These are phyloP conservation scores for Spathaspora sp. DNA, from an alignment of 805 yeast genomes.

Conservation along the genomic window DNA sequence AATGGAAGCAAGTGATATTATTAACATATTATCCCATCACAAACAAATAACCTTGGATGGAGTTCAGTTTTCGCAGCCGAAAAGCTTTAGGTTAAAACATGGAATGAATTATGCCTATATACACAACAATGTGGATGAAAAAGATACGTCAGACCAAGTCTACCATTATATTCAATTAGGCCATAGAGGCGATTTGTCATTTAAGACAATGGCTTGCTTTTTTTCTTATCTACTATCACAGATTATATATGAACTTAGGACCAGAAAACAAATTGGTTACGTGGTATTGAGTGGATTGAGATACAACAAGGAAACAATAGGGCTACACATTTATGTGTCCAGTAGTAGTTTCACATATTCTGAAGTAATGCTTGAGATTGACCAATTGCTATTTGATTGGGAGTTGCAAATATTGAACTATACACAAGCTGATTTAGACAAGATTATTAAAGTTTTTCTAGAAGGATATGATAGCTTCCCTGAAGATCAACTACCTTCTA, in stretches of 20 bases:
- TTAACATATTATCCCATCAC: slow-evolving; percentile 23
- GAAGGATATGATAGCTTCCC: slow-evolving; percentile 8
- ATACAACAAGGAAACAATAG: slow-evolving; percentile 47
- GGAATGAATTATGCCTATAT: slow-evolving; percentile 22
- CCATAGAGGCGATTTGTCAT: slow-evolving; percentile 27
- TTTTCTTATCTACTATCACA: slow-evolving; percentile 44
- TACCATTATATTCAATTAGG: slow-evolving; percentile 60
- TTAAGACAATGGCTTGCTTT: slow-evolving; percentile 42
- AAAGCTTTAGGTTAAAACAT: slow-evolving; percentile 25
- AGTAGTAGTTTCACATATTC: slow-evolving; percentile 45
- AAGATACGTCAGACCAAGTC: slow-evolving; percentile 52
- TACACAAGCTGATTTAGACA: slow-evolving; percentile 32
- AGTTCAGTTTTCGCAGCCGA: slow-evolving; percentile 17
- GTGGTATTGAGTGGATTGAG: slow-evolving; percentile 56
- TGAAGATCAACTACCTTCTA: slow-evolving; percentile 8
- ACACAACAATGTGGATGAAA: slow-evolving; percentile 25
- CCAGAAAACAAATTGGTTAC: slow-evolving; percentile 60
- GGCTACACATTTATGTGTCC: slow-evolving; percentile 56
- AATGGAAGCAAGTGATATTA: slow-evolving; percentile 14
- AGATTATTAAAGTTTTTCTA: slow-evolving; percentile 33
- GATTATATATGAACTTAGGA: slow-evolving; percentile 47
- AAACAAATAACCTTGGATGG: slow-evolving; percentile 5
- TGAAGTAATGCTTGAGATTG: slow-evolving; percentile 42
- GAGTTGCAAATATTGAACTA: slow-evolving; percentile 25
- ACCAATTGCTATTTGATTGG: slow-evolving; percentile 44